Evolutionary conservation across 768 basidiomycete genomes (phyloP).

Genomic region (Chalciporus piperatus): DNA sequence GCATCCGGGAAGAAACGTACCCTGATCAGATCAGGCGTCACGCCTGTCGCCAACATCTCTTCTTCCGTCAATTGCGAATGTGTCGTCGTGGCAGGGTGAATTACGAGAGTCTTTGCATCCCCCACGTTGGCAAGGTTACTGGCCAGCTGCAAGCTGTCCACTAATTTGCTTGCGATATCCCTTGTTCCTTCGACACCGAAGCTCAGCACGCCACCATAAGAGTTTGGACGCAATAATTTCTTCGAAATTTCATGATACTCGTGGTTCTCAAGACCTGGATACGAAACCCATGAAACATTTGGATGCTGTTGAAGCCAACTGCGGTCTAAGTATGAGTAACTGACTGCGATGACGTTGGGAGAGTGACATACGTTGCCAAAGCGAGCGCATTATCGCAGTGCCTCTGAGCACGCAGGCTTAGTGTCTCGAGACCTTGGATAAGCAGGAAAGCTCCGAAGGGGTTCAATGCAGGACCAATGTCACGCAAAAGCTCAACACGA

Average conservation of each 20-base stretch:
- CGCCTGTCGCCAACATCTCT: slow-evolving; percentile 65
- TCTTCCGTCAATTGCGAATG: slow-evolving; percentile 64
- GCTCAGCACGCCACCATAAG: slow-evolving; percentile 16
- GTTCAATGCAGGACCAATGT: slow-evolving; percentile 63
- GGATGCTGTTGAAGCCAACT: slow-evolving; percentile 15
- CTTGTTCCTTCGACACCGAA: slow-evolving; percentile 6
- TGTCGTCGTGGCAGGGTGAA: slow-evolving; percentile 76
- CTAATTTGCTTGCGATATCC: slow-evolving; percentile 26
- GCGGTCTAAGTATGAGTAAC: neutral
- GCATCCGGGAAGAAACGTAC: slow-evolving; percentile 30
- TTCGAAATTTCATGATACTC: slow-evolving; percentile 12
- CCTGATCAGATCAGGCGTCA: slow-evolving; percentile 73
- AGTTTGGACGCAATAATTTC: slow-evolving; percentile 3
- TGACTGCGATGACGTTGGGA: no score
- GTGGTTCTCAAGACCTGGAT: slow-evolving; percentile 11
- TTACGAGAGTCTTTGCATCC: slow-evolving; percentile 78
- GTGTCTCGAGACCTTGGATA: slow-evolving; percentile 77
- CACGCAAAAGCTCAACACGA: slow-evolving; percentile 61
- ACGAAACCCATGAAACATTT: slow-evolving; percentile 16
- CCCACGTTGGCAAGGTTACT: slow-evolving; percentile 40
- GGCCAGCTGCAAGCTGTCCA: slow-evolving; percentile 38
- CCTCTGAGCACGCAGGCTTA: slow-evolving; percentile 66
- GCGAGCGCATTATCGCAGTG: slow-evolving; percentile 70
- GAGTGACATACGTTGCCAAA: slow-evolving; percentile 47
- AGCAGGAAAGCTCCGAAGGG: slow-evolving; percentile 75